Base-by-base conservation (phyloP, 139 green algal species). In the Gonium pectorale region DNA sequence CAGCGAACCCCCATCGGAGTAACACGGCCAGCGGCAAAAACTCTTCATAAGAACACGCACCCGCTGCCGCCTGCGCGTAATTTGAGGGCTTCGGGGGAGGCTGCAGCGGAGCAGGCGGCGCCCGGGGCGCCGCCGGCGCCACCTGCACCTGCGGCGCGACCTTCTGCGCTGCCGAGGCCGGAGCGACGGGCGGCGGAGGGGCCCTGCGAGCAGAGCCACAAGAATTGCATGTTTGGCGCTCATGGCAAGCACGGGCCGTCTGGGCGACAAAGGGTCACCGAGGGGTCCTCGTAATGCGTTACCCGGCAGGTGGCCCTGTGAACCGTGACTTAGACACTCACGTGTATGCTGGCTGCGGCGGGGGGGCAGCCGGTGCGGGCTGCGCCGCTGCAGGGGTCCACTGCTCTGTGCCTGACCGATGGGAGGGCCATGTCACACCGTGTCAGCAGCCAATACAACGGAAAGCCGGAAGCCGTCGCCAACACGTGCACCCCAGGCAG, bases 61-160 rank as follows among this genome's bases (percentile, higher is more conserved):
- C 83, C 40, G 70, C 83, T 19, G 83, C 83, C 0, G 83, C 83
- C 72, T 88, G 83, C 4, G 83, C 83, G 49, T 81, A 88, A 52
- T 74, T 88, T 7, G 83, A 75, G 0, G 83, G 83, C 72, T 88
- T 88, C 1, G 83, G 62, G 21, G 73, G 83, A 6, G 83, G 72
- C 73, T 83, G 83, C 67, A 63, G 63, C 17, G 73, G 70, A 11
- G 73, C 31, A 21, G 83, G 54, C 2, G 69, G 60, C 5, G 72
- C 51, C 27, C 72, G 82, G 31, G 62, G 83, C n/a, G 52, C 29
- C 5, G 83, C 71, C 2, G 79, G 79, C 29, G 83, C 72, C 3
- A 88, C 38, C 54, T 81, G 68, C 37, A 88, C 71, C 60, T 81
- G 77, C 24, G 83, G 83, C 0, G 83, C 83, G 27, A 88, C 83